These are phyloP conservation scores for Trebouxia sp. DNA, from an alignment of 139 green algal genomes.

Conservation along the genomic window DNA sequence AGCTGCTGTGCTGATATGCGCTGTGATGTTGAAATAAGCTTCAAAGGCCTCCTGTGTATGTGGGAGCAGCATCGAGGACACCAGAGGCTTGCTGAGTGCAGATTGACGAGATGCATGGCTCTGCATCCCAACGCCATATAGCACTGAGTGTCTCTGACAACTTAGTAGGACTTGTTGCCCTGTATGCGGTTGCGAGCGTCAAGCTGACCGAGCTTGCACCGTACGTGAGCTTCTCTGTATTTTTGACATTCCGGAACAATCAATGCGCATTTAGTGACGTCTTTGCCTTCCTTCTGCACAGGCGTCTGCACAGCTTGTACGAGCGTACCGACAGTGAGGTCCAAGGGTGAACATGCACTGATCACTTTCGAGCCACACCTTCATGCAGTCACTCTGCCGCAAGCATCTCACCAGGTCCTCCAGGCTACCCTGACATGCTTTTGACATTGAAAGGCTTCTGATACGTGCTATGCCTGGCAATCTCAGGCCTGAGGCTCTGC, in stretches of 20 bases:
- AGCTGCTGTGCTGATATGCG: too few species aligned
- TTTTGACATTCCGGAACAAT: constrained; percentile 61
- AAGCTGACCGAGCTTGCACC: constrained; percentile 73
- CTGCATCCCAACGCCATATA: too few species aligned
- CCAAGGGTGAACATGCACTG: background rate
- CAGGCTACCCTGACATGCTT: constrained; percentile 66
- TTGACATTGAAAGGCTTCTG: constrained; percentile 68
- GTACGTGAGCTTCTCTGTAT: constrained; percentile 63
- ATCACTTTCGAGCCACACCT: constrained; percentile 41
- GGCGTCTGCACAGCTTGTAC: background rate
- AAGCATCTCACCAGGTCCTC: constrained; percentile 76
- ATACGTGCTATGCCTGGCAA: too few species aligned
- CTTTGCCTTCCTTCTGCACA: constrained; percentile 48
- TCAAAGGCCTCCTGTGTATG: too few species aligned
- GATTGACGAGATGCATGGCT: too few species aligned
- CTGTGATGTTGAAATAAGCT: too few species aligned
- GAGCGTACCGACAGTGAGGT: background rate
- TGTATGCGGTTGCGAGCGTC: constrained; percentile 74
- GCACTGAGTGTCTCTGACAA: too few species aligned
- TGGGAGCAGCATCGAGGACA: too few species aligned
- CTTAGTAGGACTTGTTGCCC: constrained; percentile 79
- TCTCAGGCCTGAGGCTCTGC: too few species aligned
- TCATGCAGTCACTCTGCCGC: constrained; percentile 66
- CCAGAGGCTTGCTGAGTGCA: too few species aligned
- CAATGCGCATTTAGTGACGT: constrained; percentile 63